Base-by-base conservation (phyloP, 257 asterid genomes). In the Solanum gandarillasii region DNA sequence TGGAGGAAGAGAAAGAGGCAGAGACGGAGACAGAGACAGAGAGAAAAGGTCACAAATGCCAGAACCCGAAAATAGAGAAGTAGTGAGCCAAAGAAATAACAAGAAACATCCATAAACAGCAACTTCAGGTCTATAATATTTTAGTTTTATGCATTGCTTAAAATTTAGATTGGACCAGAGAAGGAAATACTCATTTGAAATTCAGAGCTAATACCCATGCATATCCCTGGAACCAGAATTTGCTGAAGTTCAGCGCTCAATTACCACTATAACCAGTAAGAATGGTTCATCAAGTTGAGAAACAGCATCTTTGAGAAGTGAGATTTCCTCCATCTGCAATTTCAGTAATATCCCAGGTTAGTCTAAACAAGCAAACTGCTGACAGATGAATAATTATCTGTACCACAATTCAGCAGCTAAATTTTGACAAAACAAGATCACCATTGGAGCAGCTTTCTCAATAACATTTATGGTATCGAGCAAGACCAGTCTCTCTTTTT, bases 241-340 rank as follows among this genome's bases (percentile, higher is more conserved):
- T 95, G 98, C 92, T 93, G 99, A 96, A 95, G 97, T 95, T 97
- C 98, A 97, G 98, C 98, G 94, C 99, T 94, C 99, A 95, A 97
- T 97, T 97, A 97, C 99, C 99, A 97, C 99, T 95, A 97, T 97
- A 91, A 96, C 99, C 98, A 97, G 95, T 90, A 92, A 95, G 93
- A 96, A 97, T 39, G 99, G 99, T 73, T 97, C 95, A 90, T 95
- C 96, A 72, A 97, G 98, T 89, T 96, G 99, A 90, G 99, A 94
- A 93, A 95, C 98, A 90, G 99, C 99, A 94, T 97, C 99, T 88
- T 89, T 92, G 96, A 97, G 99, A 91, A 97, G 98, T 86, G 98
- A 94, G 89, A 95, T 93, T 84, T 97, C 99, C 93, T 94, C 96
- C 99, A 96, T 95, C 99, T 97, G 99, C 88, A 91, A 94, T 91